Percentiles rank a stretch among this genome's conserved stretches.
Conservation (phyloP, 2,329 filamentous ascomycete species). For the Sclerotinia subarctica region DNA sequence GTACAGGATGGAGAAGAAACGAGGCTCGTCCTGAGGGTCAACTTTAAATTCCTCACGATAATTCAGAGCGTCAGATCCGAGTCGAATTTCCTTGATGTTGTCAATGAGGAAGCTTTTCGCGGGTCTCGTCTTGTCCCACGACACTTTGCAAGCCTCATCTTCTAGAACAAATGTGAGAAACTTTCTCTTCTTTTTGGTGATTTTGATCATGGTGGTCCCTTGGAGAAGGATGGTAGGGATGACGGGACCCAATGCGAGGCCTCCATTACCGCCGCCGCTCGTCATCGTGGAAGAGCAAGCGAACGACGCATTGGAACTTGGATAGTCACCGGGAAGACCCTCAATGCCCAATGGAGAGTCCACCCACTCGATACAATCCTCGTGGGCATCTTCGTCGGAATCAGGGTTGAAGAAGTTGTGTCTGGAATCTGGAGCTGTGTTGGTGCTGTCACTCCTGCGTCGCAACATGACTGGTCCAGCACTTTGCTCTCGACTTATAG, state of each 20-base stretch:
- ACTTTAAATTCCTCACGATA: conserved; percentile 82
- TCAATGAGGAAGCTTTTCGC: conserved; percentile 90
- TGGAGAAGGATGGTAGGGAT: conserved; percentile 73
- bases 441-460: conserved; percentile 85
- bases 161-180: conserved; percentile 71
- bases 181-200: conserved; percentile 81
- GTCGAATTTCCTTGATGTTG: conserved; percentile 87
- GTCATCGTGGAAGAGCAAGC: conserved; percentile 38
- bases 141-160: conserved; percentile 78
- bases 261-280: conserved; percentile 38
- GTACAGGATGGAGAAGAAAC: conserved; percentile 91
- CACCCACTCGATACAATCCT: conserved; percentile 43
- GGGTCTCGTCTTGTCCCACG: conserved; percentile 76
- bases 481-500: conserved; percentile 79
- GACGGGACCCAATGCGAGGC: conserved; percentile 58
- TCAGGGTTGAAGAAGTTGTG: conserved; percentile 44
- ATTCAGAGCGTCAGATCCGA: conserved; percentile 78
- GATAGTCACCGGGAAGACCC: conserved; percentile 47
- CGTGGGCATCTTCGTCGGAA: conserved; percentile 57
- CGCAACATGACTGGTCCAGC: conserved; percentile 79
- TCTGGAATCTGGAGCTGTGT: conserved; percentile 56
- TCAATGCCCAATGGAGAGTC: conserved; percentile 44
- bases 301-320: conserved; percentile 49
- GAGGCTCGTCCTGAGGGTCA: conserved; percentile 61
- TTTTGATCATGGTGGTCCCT: conserved; percentile 75